Evolutionary conservation across 2,329 filamentous ascomycete genomes (phyloP).

Genomic region (Emericellopsis cladophorae): DNA sequence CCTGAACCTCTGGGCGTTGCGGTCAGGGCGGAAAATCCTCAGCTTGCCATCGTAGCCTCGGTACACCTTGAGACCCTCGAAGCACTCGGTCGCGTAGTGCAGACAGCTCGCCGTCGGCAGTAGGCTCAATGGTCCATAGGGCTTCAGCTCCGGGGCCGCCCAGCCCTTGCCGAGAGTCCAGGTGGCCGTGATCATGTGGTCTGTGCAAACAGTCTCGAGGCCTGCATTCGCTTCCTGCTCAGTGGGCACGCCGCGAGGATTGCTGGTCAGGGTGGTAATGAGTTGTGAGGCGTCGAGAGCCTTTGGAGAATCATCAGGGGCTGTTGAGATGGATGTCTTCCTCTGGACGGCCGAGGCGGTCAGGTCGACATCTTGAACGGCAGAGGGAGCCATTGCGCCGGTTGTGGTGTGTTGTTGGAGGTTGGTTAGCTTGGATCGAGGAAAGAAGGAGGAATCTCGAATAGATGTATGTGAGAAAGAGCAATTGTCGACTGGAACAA

Average conservation of each 20-base stretch:
- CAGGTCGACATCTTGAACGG: conserved; percentile 34
- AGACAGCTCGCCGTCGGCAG: conserved; percentile 71
- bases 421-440: no score
- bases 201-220: conserved; percentile 50
- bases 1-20: conserved; percentile 55
- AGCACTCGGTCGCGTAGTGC: conserved; percentile 86
- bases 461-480: no score
- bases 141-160: conserved; percentile 59
- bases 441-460: no score
- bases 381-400: conserved; percentile 34
- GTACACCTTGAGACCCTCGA: conserved; percentile 76
- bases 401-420: no score
- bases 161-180: conserved; percentile 60
- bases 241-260: conserved; percentile 38
- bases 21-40: conserved; percentile 64
- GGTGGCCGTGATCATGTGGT: conserved; percentile 74
- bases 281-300: conserved; percentile 43
- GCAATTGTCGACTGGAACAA: no score
- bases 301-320: conserved; percentile 7
- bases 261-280: conserved; percentile 36
- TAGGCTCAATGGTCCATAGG: conserved; percentile 65
- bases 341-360: conserved; percentile 38
- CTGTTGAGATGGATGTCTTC: conserved; percentile 22
- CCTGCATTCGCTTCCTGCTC: conserved; percentile 32
- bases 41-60: conserved; percentile 64